phyloP scores from a whole-genome alignment of 768 basidiomycete species.

The Kwoniella newhampshirensis region DNA sequence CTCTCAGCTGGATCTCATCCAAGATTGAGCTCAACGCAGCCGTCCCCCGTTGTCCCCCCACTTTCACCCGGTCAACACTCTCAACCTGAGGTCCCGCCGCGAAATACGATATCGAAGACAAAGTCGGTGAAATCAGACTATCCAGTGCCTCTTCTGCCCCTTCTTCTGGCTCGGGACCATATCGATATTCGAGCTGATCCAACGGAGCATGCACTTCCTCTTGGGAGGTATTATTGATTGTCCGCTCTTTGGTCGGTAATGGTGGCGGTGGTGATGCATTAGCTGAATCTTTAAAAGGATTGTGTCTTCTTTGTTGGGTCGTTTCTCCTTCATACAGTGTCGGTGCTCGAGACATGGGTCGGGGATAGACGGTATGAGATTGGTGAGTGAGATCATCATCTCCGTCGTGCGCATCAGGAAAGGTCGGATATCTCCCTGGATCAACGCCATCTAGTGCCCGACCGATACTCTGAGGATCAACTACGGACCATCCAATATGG shows the following conservation, averaged over 20 bases:
- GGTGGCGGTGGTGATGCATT: constrained; percentile 2
- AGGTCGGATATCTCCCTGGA: constrained; percentile 13
- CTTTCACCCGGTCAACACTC: constrained; percentile 5
- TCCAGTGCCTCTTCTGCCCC: constrained; percentile 6
- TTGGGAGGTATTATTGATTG: background rate
- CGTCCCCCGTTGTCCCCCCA: constrained; percentile 6
- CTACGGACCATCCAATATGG: constrained; percentile 22
- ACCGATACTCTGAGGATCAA: constrained; percentile 24
- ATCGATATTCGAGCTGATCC: constrained; percentile 10
- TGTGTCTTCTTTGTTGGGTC: constrained; percentile 1
- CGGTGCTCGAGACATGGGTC: constrained; percentile 44
- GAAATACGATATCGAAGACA: constrained; percentile 8
- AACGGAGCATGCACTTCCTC: constrained; percentile 10
- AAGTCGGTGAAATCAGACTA: constrained; percentile 7
- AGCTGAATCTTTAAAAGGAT: constrained; percentile 15
- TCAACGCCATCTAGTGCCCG: constrained; percentile 19
- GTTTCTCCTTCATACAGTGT: constrained; percentile 29
- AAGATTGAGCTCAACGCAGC: constrained; percentile 12
- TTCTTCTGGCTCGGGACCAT: background rate
- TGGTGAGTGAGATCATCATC: background rate
- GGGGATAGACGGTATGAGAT: constrained; percentile 28
- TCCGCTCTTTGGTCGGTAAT: background rate
- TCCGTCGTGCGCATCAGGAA: too few species aligned
- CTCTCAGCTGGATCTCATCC: constrained; percentile 12
- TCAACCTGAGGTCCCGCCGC: constrained; percentile 11